Evolutionary conservation across 495 filamentous ascomycete genomes (phyloP), one percentile per base, ranked within the genome.

Genomic region (Penicillium argentinense): DNA sequence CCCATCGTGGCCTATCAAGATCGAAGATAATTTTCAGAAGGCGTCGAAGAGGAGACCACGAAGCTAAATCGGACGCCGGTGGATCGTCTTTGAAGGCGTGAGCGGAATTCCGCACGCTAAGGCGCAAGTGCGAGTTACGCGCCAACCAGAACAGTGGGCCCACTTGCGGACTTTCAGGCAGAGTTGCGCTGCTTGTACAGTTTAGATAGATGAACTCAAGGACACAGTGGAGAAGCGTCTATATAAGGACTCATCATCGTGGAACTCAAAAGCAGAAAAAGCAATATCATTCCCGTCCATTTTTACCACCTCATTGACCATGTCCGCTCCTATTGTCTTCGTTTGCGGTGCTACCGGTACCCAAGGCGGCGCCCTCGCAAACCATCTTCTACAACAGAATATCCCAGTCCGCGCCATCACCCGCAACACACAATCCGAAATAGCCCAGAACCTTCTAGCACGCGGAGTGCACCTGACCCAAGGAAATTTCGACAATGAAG

Each of bases 271-370:
- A n/a, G n/a, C n/a, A n/a, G n/a, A n/a, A n/a, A 3, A 19, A 19
- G 6, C 33, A 22, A n/a, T 36, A 14, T 30, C 25, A 14, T 18
- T 24, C n/a, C 17, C 24, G 24, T 29, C 22, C 2, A 21, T 27
- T 22, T 26, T 28, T 12, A n/a, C n/a, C n/a, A n/a, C n/a, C 36
- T 32, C 17, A 3, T 45, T 34, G 57, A 57, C 16, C 26, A 66
- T 51, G 67, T 49, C 64, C 55, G 23, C 62, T 12, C 45, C 51
- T 1, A 62, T 50, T 21, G 66, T 70, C 24, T 74, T 77, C 51
- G 64, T 78, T 39, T 64, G 64, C 47, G 64, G 64, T 33, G 78
- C 74, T 14, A 82, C 74, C 5, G 78, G 78, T 38, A 59, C 62
- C 18, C 75, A 77, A 57, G 78, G 78, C 36, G 59, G 64, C 17